Evolutionary conservation across 768 basidiomycete genomes (phyloP).

Genomic region (Lactifluus rugatus): DNA sequence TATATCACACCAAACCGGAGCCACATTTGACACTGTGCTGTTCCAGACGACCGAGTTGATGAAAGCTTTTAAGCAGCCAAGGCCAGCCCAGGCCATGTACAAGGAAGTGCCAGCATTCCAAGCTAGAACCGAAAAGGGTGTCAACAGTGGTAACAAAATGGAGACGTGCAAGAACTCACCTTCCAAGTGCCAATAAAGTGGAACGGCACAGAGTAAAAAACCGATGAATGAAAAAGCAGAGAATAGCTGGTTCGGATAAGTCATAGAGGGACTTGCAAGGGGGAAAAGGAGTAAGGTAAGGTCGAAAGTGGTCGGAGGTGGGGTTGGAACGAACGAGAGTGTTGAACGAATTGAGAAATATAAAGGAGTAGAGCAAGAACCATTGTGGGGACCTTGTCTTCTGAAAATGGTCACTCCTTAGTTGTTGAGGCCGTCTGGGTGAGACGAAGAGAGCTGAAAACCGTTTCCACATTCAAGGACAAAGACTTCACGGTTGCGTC

Average conservation of each 20-base stretch:
- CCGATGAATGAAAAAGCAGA: constrained; percentile 35
- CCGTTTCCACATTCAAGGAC: too few species aligned
- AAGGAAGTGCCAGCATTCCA: constrained; percentile 65
- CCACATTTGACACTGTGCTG: constrained; percentile 37
- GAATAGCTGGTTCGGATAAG: constrained; percentile 21
- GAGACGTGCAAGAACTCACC: constrained; percentile 18
- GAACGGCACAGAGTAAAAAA: constrained; percentile 40
- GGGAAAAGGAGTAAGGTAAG: neutral
- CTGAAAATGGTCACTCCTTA: neutral
- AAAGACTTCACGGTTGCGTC: too few species aligned
- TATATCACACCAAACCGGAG: constrained; percentile 50
- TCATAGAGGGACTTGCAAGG: neutral
- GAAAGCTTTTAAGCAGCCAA: constrained; percentile 48
- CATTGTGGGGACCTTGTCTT: neutral
- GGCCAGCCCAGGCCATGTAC: constrained; percentile 58
- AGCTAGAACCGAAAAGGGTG: constrained; percentile 25
- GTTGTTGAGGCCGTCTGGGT: neutral
- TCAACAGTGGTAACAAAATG: neutral
- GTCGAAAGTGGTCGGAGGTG: neutral
- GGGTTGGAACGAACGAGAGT: neutral
- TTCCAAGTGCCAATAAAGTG: constrained; percentile 49
- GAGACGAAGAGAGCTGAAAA: too few species aligned
- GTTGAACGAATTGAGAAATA: neutral
- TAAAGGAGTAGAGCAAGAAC: neutral
- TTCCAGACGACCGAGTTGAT: constrained; percentile 67